Conservation (phyloP, 495 filamentous ascomycete species). For the Usnea hakonensis region DNA sequence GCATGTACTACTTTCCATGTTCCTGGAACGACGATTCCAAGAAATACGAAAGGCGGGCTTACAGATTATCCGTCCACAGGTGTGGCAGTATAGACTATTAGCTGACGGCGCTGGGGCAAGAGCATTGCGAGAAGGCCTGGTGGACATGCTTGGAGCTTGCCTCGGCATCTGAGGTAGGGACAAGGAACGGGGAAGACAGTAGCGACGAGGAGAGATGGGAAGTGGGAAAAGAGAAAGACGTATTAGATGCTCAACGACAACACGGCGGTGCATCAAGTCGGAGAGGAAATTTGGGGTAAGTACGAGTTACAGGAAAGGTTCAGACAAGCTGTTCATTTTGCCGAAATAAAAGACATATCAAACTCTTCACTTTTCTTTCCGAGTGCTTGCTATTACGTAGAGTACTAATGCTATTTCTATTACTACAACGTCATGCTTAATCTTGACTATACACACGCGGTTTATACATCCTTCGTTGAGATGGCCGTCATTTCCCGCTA, state of each 20-base stretch:
- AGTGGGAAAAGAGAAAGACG: not conserved
- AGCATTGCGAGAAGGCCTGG: constrained; percentile 6
- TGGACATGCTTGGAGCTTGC: constrained; percentile 5
- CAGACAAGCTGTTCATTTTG: not conserved
- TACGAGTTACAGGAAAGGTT: not conserved
- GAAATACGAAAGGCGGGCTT: not conserved
- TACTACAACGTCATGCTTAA: too few relatives aligned
- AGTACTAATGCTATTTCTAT: too few relatives aligned
- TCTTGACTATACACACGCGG: not conserved
- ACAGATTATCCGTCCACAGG: constrained; percentile 23
- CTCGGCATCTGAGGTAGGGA: not conserved
- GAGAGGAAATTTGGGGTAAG: not conserved
- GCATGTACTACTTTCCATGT: too few relatives aligned
- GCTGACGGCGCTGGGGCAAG: constrained; percentile 5
- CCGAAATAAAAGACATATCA: too few relatives aligned
- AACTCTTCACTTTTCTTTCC: too few relatives aligned
- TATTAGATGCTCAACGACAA: not conserved
- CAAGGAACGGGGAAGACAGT: not conserved
- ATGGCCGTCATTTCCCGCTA: not conserved
- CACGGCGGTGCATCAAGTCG: not conserved
- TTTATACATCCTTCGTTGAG: not conserved
- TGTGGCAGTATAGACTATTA: constrained; percentile 17
- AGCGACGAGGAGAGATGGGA: not conserved
- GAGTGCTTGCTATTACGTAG: too few relatives aligned
- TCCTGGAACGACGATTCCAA: not conserved